Evolutionary conservation across 2,329 filamentous ascomycete species (phyloP), one percentile per base, ranked within the genome.

Genomic region (Cephalotrichum gorgonifer): DNA sequence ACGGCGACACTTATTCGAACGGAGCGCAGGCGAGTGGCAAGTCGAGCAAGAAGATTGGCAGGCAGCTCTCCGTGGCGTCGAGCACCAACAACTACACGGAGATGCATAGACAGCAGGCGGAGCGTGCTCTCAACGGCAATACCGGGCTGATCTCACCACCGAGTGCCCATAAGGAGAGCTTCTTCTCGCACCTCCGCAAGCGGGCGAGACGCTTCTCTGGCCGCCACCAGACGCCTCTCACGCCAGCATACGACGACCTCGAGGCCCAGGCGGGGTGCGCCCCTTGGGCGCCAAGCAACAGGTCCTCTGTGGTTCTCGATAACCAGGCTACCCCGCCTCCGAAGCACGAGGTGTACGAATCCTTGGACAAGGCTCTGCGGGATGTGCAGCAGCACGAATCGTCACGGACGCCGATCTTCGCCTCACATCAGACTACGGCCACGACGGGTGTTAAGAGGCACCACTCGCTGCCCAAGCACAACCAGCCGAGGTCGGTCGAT

Each of bases 181-280:
- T 98, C 73, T 98, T 98, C 69, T 97, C 93, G 1, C 93, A 98
- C 63, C 76, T 98, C 7, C 81, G 93, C 50, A 98, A 98, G 68
- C 84, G 91, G 47, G 93, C 94, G 26, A 81, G 93, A 57, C 79
- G 93, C 56, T 83, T 98, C 52, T 98, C 93, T 25, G 93, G 93
- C 43, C 83, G 91, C 50, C 89, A 95, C 61, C 87, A 91, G 62
- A 83, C 82, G 14, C 84, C 88, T 7, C 80, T 85, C 51, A 87
- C 88, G 17, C 85, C 88, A 8, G 80, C 77, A 41, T 82, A 83
- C 49, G 90, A 96, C 57, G 91, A 97, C 60, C 73, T 95, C 48
- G 93, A 97, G 64, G 85, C 89, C n/a, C 90, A 91, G 60, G 88
- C 86, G 47, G 91, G 90, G 42, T 95, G 89, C 64, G 86, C 83